Evolutionary conservation across 176 grass and related monocot species (phyloP).

Genomic region (Bothriochloa decipiens): DNA sequence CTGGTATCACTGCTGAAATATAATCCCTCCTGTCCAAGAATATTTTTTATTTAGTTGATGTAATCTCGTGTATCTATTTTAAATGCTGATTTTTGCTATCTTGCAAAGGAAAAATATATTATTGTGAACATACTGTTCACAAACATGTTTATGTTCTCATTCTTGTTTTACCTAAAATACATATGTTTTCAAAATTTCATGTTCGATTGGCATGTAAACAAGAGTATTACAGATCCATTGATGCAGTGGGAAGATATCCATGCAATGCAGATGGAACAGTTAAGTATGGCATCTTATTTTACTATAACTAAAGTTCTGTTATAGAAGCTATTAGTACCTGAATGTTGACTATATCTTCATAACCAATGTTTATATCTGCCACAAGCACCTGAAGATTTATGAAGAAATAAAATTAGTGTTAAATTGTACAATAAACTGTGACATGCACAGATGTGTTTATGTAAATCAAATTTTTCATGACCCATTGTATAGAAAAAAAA

Average conservation of each 20-base stretch:
- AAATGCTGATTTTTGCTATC: background rate
- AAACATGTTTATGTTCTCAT: background rate
- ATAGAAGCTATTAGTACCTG: constrained; percentile 54
- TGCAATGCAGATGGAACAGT: background rate
- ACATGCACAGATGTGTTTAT: background rate
- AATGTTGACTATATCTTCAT: constrained; percentile 94
- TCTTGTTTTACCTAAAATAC: background rate
- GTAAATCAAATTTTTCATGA: constrained; percentile 1
- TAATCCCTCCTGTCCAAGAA: constrained; percentile 1
- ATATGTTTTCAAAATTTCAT: background rate
- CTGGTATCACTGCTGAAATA: background rate
- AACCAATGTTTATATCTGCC: constrained; percentile 98
- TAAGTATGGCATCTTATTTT: background rate
- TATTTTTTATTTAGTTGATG: background rate
- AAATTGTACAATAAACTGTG: background rate
- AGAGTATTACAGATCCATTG: constrained; percentile 1
- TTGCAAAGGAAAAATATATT: background rate
- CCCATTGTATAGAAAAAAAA: constrained; percentile 3
- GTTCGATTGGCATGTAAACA: constrained; percentile 12
- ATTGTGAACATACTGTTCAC: background rate
- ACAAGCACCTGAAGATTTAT: constrained; percentile 78
- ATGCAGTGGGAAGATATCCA: constrained; percentile 4
- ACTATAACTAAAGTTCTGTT: background rate
- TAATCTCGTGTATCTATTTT: background rate
- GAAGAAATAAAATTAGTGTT: constrained; percentile 26